Base-by-base conservation (phyloP, 257 asterid genomes). In the Gynochthodes officinalis region DNA sequence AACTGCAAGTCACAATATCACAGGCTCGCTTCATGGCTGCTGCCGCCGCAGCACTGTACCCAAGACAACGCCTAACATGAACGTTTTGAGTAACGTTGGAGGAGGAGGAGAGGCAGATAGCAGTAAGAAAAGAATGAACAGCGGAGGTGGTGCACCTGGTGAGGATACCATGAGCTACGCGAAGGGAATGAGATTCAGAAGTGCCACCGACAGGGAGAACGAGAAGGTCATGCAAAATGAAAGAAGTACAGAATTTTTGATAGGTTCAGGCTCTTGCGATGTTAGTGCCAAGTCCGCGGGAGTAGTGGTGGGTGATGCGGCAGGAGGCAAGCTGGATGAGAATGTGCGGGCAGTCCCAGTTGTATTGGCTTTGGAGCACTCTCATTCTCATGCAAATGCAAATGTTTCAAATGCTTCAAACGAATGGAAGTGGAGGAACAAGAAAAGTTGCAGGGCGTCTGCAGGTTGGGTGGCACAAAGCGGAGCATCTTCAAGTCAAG, bases 321-420 rank as follows among this genome's bases (percentile, higher is more conserved):
- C 33, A 5, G 21, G n/a, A 49, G 55, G 4, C 21, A 65, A 59
- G 54, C 21, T 28, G 58, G 79, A 75, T 3, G 90, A 78, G 21
- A 60, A 55, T 13, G 77, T 70, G 43, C 75, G 84, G 19, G 92
- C 95, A 2, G 86, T 93, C 40, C 95, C 96, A 2, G 88, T 93
- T 40, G 80, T 90, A 66, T 64, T 89, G 73, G 97, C 96, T 50
- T 67, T 89, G 65, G 96, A 89, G 89, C 86, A 83, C 62, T 62
- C 66, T 32, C 44, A 30, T 37, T 30, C 84, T 42, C 88, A 80
- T 69, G 23, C 67, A 8, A 37, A 63, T n/a, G 69, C 46, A 12
- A 37, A 63, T 48, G 5, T 3, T 13, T 63, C 82, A 21, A 76
- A 60, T 69, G 58, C 14, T 16, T 32, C 68, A 28, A 23, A 63